A percentile compares a stretch with the other conserved stretches of the same genome.
Evolutionary conservation across 371 early-diverging fungal species (phyloP).

Genomic region (Capillidium heterosporum): DNA sequence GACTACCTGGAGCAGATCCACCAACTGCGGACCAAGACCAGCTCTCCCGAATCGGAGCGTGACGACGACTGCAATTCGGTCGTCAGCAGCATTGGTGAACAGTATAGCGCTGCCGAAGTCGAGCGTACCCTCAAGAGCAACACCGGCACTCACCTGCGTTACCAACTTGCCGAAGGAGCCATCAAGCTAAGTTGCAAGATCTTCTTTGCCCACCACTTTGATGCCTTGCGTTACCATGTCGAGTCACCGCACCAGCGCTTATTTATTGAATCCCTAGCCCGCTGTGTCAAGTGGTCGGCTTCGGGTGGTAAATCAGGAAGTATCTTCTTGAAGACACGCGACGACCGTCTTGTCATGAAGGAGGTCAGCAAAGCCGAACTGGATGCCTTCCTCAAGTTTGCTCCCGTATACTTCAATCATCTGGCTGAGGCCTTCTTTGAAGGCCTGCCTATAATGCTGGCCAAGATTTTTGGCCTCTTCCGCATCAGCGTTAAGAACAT

Average conservation of each 20-base stretch:
- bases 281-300: conserved; percentile 67
- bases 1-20: neutral
- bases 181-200: conserved; percentile 69
- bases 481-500: conserved; percentile 69
- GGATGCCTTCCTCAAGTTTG: conserved; percentile 78
- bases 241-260: conserved; percentile 61
- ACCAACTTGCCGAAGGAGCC: conserved; percentile 53
- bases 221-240: conserved; percentile 63
- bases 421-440: conserved; percentile 67
- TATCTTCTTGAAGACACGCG: conserved; percentile 77
- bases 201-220: conserved; percentile 86
- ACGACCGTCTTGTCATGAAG: conserved; percentile 83
- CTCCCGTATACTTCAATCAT: conserved; percentile 81
- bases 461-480: conserved; percentile 87
- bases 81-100: neutral
- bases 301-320: conserved; percentile 84
- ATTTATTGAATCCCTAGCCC: conserved; percentile 68
- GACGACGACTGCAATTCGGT: neutral
- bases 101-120: conserved; percentile 8
- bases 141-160: conserved; percentile 36
- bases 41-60: conserved; percentile 15
- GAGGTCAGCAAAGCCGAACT: conserved; percentile 70
- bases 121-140: conserved; percentile 32
- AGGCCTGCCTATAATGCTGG: conserved; percentile 65
- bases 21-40: conserved; percentile 14